Evolutionary conservation across 192 early-diverging fungal species (phyloP).

Genomic region (Podila clonocystis): DNA sequence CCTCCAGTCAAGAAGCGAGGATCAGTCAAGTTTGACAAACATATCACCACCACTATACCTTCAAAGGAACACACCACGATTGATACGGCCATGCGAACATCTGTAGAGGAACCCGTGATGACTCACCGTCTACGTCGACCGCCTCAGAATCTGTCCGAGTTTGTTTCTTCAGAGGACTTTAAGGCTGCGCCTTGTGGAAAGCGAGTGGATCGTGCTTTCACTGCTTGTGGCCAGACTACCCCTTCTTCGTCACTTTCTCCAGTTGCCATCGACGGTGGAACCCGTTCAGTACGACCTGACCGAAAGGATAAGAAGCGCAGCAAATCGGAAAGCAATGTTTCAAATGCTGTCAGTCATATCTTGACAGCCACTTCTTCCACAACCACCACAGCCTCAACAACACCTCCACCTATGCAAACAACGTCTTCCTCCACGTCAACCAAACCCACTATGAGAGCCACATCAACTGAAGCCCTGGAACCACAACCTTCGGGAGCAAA

Average conservation of each 20-base stretch:
- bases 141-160: slow-evolving; percentile 46
- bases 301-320: slow-evolving; percentile 7
- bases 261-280: background rate
- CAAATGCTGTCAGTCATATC: background rate
- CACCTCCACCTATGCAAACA: no score
- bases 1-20: slow-evolving; percentile 2
- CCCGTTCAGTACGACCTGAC: background rate
- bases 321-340: slow-evolving; percentile 17
- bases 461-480: background rate
- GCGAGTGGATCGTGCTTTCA: slow-evolving; percentile 6
- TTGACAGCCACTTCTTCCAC: background rate
- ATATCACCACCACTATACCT: background rate
- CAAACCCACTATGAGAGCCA: background rate
- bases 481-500: background rate
- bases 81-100: background rate
- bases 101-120: background rate
- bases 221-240: background rate
- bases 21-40: slow-evolving; percentile 5
- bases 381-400: background rate
- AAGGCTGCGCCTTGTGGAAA: slow-evolving; percentile 38
- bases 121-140: slow-evolving; percentile 42
- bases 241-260: background rate
- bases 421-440: no score
- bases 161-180: slow-evolving; percentile 49
- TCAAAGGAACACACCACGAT: background rate